phyloP scores from a whole-genome alignment of 129 eudicot genomes.

The Lonicera japonica region DNA sequence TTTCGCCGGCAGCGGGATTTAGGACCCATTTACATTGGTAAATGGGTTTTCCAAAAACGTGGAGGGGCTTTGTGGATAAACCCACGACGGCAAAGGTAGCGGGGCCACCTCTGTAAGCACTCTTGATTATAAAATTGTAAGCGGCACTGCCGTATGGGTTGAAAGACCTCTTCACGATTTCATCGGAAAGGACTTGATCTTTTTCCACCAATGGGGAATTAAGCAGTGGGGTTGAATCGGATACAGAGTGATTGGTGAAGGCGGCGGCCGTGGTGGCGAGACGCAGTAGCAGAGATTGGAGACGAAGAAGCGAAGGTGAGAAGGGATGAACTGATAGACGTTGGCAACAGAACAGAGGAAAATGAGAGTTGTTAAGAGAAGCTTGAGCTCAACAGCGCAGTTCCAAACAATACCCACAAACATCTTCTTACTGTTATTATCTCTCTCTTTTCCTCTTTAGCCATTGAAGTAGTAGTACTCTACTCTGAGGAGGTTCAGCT shows the following conservation, averaged over 20 bases:
- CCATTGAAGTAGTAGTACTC: conserved; percentile 28
- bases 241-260: not conserved
- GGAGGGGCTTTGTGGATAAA: conserved; percentile 66
- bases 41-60: conserved; percentile 52
- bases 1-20: not conserved
- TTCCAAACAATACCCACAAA: conserved; percentile 64
- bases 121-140: conserved; percentile 67
- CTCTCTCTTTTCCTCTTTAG: conserved; percentile 27
- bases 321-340: conserved; percentile 62
- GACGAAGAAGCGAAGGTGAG: conserved; percentile 27
- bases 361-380: conserved; percentile 48
- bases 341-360: conserved; percentile 48
- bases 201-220: not conserved
- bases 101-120: conserved; percentile 74
- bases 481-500: too few species aligned
- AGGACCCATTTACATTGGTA: conserved; percentile 67
- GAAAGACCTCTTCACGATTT: conserved; percentile 40
- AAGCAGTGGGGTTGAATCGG: not conserved
- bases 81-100: conserved; percentile 64
- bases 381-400: conserved; percentile 64
- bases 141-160: conserved; percentile 73
- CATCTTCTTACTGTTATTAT: conserved; percentile 43
- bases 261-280: conserved; percentile 24
- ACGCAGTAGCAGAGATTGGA: conserved; percentile 25
- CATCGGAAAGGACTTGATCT: conserved; percentile 10